Evolutionary conservation across 164 flowering plant species (phyloP).

Genomic region (Nymphaea colorata): DNA sequence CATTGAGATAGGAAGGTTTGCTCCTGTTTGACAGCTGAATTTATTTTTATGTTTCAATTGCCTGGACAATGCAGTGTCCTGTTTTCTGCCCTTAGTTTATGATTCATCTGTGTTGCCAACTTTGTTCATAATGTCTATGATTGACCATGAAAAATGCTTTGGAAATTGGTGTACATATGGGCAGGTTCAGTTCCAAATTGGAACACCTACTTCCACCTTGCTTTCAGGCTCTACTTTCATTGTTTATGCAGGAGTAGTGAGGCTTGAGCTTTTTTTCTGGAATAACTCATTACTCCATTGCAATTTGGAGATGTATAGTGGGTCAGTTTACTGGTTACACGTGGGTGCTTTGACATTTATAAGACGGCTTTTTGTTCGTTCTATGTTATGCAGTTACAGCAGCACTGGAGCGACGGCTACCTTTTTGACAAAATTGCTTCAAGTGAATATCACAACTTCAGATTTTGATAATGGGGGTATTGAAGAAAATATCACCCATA

Average conservation of each 20-base stretch:
- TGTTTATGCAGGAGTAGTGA: no score
- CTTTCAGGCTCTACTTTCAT: no score
- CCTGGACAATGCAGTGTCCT: no score
- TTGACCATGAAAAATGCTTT: neutral
- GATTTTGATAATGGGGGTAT: slow-evolving; percentile 80
- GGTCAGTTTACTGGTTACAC: neutral
- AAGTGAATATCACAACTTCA: slow-evolving; percentile 81
- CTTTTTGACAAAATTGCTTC: slow-evolving; percentile 47
- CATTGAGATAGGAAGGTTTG: slow-evolving; percentile 85
- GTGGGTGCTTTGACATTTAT: no score
- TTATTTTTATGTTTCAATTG: neutral
- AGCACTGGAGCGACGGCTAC: slow-evolving; percentile 98
- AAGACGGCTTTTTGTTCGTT: slow-evolving; percentile 1
- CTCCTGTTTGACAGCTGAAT: neutral
- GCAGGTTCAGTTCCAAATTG: no score
- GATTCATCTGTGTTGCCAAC: no score
- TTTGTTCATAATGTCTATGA: neutral
- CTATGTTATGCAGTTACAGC: no score
- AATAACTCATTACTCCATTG: neutral
- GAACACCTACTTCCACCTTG: no score
- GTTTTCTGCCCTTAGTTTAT: no score
- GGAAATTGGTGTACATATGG: no score
- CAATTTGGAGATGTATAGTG: neutral
- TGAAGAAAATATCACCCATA: slow-evolving; percentile 78
- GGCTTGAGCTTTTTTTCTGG: neutral